Evolutionary conservation across 2,329 filamentous ascomycete species (phyloP), one percentile per base, ranked within the genome.

Genomic region (Colletotrichum sp.): DNA sequence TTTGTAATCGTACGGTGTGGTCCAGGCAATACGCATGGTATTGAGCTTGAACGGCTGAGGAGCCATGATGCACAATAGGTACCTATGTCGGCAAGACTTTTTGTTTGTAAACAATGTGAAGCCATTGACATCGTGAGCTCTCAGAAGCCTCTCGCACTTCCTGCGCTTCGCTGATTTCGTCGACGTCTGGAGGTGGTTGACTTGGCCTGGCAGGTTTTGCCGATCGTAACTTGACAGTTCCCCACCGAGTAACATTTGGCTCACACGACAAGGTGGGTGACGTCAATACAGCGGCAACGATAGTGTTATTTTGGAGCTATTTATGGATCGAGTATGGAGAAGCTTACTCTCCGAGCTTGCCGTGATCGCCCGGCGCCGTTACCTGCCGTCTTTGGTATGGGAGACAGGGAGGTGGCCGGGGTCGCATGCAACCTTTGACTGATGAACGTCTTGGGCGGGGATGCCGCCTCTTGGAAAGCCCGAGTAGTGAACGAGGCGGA

Each of bases 401-500:
- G 10, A 49, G 44, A 49, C 9, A 49, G 44, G 10, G 18, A 49
- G 44, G 3, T 49, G n/a, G 44, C 44, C 21, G 44, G 18, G 44
- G 44, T 49, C 9, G 10, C 18, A 9, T 49, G 44, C 44, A 21
- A 21, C 44, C 44, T n/a, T 2, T 1, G 9, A 49, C 44, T 21
- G 18, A n/a, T 49, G 39, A n/a, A 21, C 9, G 5, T 49, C 9
- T 49, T 21, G 18, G 21, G 5, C 5, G 36, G 16, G 36, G 2
- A 5, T 18, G 18, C 16, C 2, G 18, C 0, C 15, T 39, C 36
- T 9, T 1, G 7, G 7, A 39, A 39, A 18, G 0, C 3, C 36
- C 36, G 36, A 39, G 16, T 18, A 1, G 1, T 39, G 0, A 39
- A 39, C 36, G 16, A 0, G 16, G 36, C 21, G 21, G 5, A 36